Percentiles rank a stretch among this genome's conserved stretches.
phyloP scores from a whole-genome alignment of 495 filamentous ascomycete species.

The Aspergillus haitiensis region DNA sequence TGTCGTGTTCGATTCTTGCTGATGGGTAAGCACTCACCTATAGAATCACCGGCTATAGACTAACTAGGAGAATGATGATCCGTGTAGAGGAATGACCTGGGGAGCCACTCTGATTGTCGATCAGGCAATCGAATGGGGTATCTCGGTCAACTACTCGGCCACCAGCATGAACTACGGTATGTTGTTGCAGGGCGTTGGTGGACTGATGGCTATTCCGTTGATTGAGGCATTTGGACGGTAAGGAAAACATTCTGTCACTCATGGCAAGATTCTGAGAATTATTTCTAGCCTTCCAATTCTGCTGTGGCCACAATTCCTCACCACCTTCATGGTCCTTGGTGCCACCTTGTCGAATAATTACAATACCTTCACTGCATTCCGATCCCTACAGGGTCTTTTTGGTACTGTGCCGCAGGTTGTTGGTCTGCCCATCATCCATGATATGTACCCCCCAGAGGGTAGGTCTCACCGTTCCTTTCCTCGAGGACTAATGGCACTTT shows the following conservation, averaged over 20 bases:
- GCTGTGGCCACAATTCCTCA: slow-evolving; percentile 53
- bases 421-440: slow-evolving; percentile 47
- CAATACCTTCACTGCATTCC: slow-evolving; percentile 48
- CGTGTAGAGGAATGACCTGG: slow-evolving; percentile 48
- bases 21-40: slow-evolving; percentile 33
- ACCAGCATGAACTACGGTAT: slow-evolving; percentile 52
- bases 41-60: slow-evolving; percentile 21
- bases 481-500: neutral
- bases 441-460: slow-evolving; percentile 48
- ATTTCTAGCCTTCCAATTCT: slow-evolving; percentile 44
- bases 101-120: slow-evolving; percentile 48
- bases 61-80: slow-evolving; percentile 25
- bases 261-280: neutral
- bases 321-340: slow-evolving; percentile 48
- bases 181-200: slow-evolving; percentile 54
- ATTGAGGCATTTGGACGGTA: slow-evolving; percentile 51
- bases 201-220: slow-evolving; percentile 52
- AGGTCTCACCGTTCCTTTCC: neutral
- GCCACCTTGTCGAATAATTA: slow-evolving; percentile 47
- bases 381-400: slow-evolving; percentile 55
- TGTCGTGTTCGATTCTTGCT: slow-evolving; percentile 40
- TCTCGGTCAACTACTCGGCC: slow-evolving; percentile 41
- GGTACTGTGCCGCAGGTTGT: slow-evolving; percentile 48
- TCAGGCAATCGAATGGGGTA: slow-evolving; percentile 52
- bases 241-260: slow-evolving; percentile 16